Base-by-base conservation (phyloP, 1,284 basidiomycete species). In the Ustilago vetiveriae region DNA sequence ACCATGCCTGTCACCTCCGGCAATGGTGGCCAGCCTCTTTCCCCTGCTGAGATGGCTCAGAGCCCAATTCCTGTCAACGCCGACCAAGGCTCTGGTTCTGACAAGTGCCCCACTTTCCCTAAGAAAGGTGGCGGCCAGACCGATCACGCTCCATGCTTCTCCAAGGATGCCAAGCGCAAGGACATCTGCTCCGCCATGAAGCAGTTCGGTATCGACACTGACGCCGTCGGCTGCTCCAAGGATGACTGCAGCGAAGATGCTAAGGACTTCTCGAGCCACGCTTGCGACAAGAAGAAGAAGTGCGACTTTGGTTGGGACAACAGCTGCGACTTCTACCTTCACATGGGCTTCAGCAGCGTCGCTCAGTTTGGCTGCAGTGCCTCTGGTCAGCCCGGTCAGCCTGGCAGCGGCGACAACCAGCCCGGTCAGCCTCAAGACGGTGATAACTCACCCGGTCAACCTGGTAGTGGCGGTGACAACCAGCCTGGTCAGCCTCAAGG, bases 111-210 rank as follows among this genome's bases (percentile, higher is more conserved):
- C 33, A 57, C 53, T 29, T 57, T 70, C 53, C 67, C 67, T 32
- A 57, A 50, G 46, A 24, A 60, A 39, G 50, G 46, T 14, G 66
- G 66, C 23, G 66, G 66, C 21, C 35, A 44, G n/a, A 42, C 45
- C 48, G 62, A 54, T 48, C 45, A 30, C 43, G 46, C 62, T 17
- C 67, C 67, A 26, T 70, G 67, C 57, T 65, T 70, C 39, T 41
- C 37, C 26, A 50, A 56, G 52, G 41, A 53, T 3, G 53, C 57
- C 17, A 45, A 32, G n/a, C 56, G 57, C 37, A 57, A 65, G 60
- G 49, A 70, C 33, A 48, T 65, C 53, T 70, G 67, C 62, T 70
- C 67, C 19, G 67, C 62, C 4, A 24, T 70, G 44, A 70, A 70
- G 62, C 53, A 57, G 53, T 56, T 69, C 26, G 66, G 47, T 22